Evolutionary conservation across 2,329 filamentous ascomycete species (phyloP).

Genomic region (Alternaria gaisen): DNA sequence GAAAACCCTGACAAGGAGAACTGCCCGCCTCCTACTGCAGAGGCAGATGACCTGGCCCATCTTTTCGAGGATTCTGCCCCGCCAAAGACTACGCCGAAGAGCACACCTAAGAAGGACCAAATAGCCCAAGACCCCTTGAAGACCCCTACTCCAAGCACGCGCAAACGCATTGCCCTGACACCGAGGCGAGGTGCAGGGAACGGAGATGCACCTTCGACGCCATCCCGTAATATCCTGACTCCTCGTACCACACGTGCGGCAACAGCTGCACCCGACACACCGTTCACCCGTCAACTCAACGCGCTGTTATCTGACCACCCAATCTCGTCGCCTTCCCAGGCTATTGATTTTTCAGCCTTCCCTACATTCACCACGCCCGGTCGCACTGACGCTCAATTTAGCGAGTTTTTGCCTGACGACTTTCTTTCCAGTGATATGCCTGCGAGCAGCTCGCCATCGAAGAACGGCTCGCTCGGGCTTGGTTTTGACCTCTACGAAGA

Average conservation of each 20-base stretch:
- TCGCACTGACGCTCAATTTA: conserved; percentile 34
- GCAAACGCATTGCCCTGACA: conserved; percentile 48
- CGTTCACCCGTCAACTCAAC: conserved; percentile 70
- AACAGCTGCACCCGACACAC: conserved; percentile 56
- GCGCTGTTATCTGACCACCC: conserved; percentile 62
- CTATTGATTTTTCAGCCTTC: conserved; percentile 49
- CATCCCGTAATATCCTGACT: conserved; percentile 51
- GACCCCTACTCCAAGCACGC: conserved; percentile 55
- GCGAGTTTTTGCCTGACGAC: conserved; percentile 42
- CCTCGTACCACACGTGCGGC: conserved; percentile 47
- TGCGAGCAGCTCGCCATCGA: conserved; percentile 47
- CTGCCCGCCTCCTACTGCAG: conserved; percentile 48
- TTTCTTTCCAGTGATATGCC: conserved; percentile 50
- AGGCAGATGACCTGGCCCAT: conserved; percentile 64
- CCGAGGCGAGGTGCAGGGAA: conserved; percentile 39
- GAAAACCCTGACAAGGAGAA: conserved; percentile 66
- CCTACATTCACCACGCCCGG: conserved; percentile 43
- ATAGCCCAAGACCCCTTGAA: conserved; percentile 58
- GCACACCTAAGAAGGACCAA: conserved; percentile 68
- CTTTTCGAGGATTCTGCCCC: conserved; percentile 73
- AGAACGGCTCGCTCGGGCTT: conserved; percentile 29
- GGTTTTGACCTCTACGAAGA: conserved; percentile 51
- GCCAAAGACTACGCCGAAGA: conserved; percentile 65
- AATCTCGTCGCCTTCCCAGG: conserved; percentile 43
- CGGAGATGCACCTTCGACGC: conserved; percentile 24